Evolutionary conservation across 768 basidiomycete species (phyloP).

Genomic region (Mycena filopes): DNA sequence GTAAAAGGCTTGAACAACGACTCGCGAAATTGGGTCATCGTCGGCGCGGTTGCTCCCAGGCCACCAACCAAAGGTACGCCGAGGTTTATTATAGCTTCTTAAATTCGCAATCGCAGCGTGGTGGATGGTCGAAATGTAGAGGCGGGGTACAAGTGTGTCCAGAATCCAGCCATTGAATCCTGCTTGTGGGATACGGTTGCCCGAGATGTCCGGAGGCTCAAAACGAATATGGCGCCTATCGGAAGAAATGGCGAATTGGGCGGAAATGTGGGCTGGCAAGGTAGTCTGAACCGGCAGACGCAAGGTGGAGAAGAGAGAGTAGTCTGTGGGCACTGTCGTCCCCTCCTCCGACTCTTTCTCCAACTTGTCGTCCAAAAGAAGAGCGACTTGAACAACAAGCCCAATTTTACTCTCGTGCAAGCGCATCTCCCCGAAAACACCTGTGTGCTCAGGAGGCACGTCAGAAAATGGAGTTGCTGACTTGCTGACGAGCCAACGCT

Average conservation of each 20-base stretch:
- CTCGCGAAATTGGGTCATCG: constrained; percentile 28
- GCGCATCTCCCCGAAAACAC: constrained; percentile 17
- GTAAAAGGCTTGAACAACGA: constrained; percentile 31
- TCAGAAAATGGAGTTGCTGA: constrained; percentile 17
- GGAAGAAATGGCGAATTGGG: constrained; percentile 35
- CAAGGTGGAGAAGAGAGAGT: constrained; percentile 35
- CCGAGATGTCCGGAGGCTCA: constrained; percentile 34
- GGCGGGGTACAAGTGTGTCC: constrained; percentile 27
- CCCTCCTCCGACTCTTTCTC: too few relatives aligned
- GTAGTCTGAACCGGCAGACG: constrained; percentile 35
- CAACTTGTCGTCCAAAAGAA: constrained; percentile 24
- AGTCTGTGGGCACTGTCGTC: too few relatives aligned
- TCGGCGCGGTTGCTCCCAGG: constrained; percentile 12
- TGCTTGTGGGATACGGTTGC: constrained; percentile 29
- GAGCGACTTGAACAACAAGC: constrained; percentile 22
- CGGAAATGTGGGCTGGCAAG: constrained; percentile 35
- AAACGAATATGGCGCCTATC: constrained; percentile 36
- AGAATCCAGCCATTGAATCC: constrained; percentile 39
- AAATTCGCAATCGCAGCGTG: constrained; percentile 3
- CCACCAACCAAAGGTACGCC: constrained; percentile 28
- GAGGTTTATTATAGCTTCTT: background rate
- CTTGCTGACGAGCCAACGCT: constrained; percentile 27
- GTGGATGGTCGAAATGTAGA: constrained; percentile 31
- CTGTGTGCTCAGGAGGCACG: constrained; percentile 16
- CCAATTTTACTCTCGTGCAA: constrained; percentile 22